Base-by-base conservation (phyloP, 192 early-diverging fungal genomes). In the Backusella parvicylindrica region DNA sequence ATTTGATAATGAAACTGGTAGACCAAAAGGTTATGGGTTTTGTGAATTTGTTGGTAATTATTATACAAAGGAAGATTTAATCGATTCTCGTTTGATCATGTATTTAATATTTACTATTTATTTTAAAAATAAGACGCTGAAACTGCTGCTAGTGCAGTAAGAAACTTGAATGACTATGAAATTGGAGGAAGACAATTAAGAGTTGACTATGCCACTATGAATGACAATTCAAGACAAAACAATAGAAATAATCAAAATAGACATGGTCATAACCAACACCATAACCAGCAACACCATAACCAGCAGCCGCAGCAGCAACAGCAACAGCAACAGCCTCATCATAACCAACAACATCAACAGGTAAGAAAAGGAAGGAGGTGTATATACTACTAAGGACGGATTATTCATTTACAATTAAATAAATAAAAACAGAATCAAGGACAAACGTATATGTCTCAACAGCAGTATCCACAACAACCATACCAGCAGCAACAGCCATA, bases 21-120 rank as follows among this genome's bases (percentile, higher is more conserved):
- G 95, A 80, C 91, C 97, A n/a, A 93, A 94, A 66, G 97, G 97
- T 15, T 99, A 92, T 85, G 97, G 97, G 16, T 97, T 97, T 84
- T 96, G 95, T 72, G 94, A 96, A 76, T 98, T 90, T 50, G 86
- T 92, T 70, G 91, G 91, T 92, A 70, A 38, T 56, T 21, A 23
- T 56, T 23, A 31, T 13, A 67, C 5, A 30, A 73, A 35, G 21
- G 31, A 23, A 36, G 31, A 2, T 72, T 21, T 21, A 4, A 67
- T 56, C 75, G 5, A 50, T 81, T 50, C 56, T 64, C 21, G 66
- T 64, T 64, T 72, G 18, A 47, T 47, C 43, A 32, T n/a, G 33
- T 83, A 37, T 78, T 60, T 60, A n/a, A n/a, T n/a, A n/a, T n/a
- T n/a, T n/a, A n/a, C n/a, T n/a, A n/a, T n/a, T 9, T 60, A 0